Percentiles rank a stretch among this genome's conserved stretches.
These are phyloP conservation scores for Mytilinidion resinicola DNA, from an alignment of 495 filamentous ascomycete genomes.

Conservation along the genomic window DNA sequence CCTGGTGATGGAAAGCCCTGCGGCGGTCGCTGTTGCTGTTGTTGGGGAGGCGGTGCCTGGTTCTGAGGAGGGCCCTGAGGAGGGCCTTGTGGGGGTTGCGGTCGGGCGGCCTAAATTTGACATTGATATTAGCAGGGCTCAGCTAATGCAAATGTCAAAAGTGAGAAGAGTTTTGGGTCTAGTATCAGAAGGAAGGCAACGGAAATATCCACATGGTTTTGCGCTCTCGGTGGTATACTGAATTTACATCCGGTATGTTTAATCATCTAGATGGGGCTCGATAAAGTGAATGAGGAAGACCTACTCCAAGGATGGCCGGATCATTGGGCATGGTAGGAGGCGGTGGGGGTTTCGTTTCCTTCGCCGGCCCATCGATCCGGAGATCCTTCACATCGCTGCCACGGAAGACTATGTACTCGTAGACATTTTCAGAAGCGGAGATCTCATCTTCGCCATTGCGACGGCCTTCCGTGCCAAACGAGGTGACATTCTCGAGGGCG, in stretches of 20 bases:
- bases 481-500: conserved; percentile 88
- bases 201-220: conserved; percentile 94
- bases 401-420: conserved; percentile 98
- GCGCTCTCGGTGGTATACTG: conserved; percentile 72
- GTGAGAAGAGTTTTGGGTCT: neutral
- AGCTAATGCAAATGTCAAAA: neutral
- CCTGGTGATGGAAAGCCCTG: conserved; percentile 31
- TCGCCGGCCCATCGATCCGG: conserved; percentile 74
- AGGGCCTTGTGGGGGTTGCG: conserved; percentile 13
- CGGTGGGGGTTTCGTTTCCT: conserved; percentile 61
- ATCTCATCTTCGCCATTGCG: conserved; percentile 75
- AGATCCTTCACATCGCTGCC: conserved; percentile 98
- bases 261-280: conserved; percentile 52
- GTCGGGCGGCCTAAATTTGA: conserved; percentile 27
- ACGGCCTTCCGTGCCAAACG: conserved; percentile 88
- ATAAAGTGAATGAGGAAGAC: conserved; percentile 39
- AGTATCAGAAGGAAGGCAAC: conserved; percentile 99
- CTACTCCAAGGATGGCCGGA: conserved; percentile 94
- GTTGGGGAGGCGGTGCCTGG: conserved; percentile 38
- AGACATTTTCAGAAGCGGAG: conserved; percentile 71
- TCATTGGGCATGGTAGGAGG: conserved; percentile 79
- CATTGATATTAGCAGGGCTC: neutral
- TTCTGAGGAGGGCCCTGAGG: conserved; percentile 24
- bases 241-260: conserved; percentile 79
- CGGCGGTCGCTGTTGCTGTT: conserved; percentile 34